phyloP scores from a whole-genome alignment of 2,329 filamentous ascomycete genomes.

The Paraphaeosphaeria sporulosa region DNA sequence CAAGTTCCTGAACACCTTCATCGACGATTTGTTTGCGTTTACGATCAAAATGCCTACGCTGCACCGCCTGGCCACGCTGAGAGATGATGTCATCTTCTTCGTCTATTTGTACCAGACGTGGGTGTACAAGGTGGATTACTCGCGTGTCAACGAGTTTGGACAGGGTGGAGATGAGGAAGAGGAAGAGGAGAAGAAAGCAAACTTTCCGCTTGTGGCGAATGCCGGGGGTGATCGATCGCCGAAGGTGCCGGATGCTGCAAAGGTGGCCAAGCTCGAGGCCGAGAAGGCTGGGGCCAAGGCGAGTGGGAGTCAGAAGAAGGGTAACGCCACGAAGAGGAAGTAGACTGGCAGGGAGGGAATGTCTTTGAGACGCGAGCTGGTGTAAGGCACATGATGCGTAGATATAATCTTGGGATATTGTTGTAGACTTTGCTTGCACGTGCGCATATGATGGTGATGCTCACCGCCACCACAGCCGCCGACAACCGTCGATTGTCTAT shows the following conservation, averaged over 20 bases:
- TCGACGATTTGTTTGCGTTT: conserved; percentile 97
- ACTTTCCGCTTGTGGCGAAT: conserved; percentile 10
- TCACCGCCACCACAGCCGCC: not conserved
- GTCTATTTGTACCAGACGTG: conserved; percentile 94
- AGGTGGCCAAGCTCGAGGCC: conserved; percentile 27
- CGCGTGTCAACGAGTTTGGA: conserved; percentile 94
- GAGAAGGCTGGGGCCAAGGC: conserved; percentile 28
- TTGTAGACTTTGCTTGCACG: not conserved
- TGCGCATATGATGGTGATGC: not conserved
- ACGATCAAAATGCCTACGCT: conserved; percentile 99
- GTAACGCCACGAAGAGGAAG: conserved; percentile 43
- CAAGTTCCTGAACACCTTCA: conserved; percentile 98
- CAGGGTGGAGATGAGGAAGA: conserved; percentile 91
- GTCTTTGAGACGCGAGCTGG: not conserved
- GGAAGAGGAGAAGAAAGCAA: conserved; percentile 59
- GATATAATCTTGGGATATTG: not conserved
- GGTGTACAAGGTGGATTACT: conserved; percentile 91
- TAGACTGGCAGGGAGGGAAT: not conserved
- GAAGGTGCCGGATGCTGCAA: conserved; percentile 15
- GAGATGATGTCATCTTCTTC: conserved; percentile 98
- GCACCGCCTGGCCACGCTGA: conserved; percentile 87
- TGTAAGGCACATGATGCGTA: not conserved
- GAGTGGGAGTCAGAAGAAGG: conserved; percentile 36
- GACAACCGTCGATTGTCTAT: not conserved
- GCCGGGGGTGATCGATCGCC: not conserved